Conservation (phyloP, 805 yeast species). For the Lachancea thermotolerans region DNA sequence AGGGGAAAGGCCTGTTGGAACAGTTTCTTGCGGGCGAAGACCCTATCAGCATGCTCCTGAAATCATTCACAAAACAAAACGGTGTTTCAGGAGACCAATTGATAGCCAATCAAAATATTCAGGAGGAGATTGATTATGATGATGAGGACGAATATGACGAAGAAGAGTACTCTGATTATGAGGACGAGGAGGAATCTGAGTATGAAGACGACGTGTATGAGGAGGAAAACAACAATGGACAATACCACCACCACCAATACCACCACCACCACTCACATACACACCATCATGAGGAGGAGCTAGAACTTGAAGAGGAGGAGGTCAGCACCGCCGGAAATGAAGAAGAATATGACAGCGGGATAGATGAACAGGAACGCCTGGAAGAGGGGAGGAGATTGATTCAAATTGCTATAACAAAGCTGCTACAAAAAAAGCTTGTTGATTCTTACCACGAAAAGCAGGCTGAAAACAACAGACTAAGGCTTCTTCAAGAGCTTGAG, state of each 20-base stretch:
- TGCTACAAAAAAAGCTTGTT: slow-evolving; percentile 66
- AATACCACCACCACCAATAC: slow-evolving; percentile 12
- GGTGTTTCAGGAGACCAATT: slow-evolving; percentile 9
- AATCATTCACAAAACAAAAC: slow-evolving; percentile 25
- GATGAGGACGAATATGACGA: slow-evolving; percentile 9
- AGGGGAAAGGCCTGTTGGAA: slow-evolving; percentile 24
- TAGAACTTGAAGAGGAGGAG: slow-evolving; percentile 13
- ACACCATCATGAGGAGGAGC: slow-evolving; percentile 12
- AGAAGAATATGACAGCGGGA: slow-evolving; percentile 31
- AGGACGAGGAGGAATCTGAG: slow-evolving; percentile 17
- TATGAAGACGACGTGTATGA: slow-evolving; percentile 22
- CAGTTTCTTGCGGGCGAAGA: slow-evolving; percentile 28
- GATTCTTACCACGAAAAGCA: slow-evolving; percentile 73
- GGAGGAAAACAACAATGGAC: slow-evolving; percentile 18
- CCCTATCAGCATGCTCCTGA: slow-evolving; percentile 24
- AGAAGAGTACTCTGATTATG: slow-evolving; percentile 27
- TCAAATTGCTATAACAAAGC: slow-evolving; percentile 70
- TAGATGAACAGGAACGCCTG: slow-evolving; percentile 58
- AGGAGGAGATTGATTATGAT: slow-evolving; percentile 6
- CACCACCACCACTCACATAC: slow-evolving; percentile 11
- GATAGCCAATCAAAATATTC: slow-evolving; percentile 1
- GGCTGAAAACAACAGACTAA: slow-evolving; percentile 65
- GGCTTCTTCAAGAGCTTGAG: slow-evolving; percentile 60
- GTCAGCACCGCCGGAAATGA: slow-evolving; percentile 19
- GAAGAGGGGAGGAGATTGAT: slow-evolving; percentile 76